phyloP scores from a whole-genome alignment of 495 filamentous ascomycete species.

The Neurospora hispaniola region DNA sequence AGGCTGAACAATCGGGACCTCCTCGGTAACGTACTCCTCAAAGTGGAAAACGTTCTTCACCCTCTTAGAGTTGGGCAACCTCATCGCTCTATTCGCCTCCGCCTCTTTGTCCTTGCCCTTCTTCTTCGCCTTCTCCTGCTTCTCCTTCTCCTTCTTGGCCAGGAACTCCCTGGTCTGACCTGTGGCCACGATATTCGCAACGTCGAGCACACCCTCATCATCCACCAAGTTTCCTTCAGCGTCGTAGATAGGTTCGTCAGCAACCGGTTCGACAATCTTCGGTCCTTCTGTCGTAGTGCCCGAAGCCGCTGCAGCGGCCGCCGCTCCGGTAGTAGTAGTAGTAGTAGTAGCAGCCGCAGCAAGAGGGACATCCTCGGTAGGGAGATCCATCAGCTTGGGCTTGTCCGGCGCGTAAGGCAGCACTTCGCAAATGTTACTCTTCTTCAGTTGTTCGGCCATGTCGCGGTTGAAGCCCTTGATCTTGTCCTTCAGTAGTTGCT shows the following conservation, averaged over 20 bases:
- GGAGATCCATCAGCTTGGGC: constrained; percentile 42
- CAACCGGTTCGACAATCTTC: constrained; percentile 22
- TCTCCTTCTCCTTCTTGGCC: constrained; percentile 84
- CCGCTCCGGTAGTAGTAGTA: constrained; percentile 24
- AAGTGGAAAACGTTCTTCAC: constrained; percentile 69
- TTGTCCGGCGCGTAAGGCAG: constrained; percentile 53
- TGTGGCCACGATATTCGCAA: constrained; percentile 83
- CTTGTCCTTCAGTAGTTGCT: constrained; percentile 55
- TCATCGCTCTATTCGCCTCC: constrained; percentile 42
- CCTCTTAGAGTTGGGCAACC: constrained; percentile 74
- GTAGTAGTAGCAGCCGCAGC: constrained; percentile 43
- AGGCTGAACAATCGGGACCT: constrained; percentile 30
- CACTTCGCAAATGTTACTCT: constrained; percentile 78
- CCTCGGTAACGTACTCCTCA: constrained; percentile 63
- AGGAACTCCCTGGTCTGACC: constrained; percentile 89
- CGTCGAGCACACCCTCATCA: constrained; percentile 81
- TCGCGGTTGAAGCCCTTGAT: constrained; percentile 55
- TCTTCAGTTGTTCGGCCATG: constrained; percentile 94
- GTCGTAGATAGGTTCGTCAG: constrained; percentile 41
- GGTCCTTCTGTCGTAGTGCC: constrained; percentile 18
- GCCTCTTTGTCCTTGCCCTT: constrained; percentile 48
- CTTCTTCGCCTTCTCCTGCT: constrained; percentile 55
- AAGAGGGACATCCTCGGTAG: constrained; percentile 51
- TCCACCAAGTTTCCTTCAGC: constrained; percentile 42
- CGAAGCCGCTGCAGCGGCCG: constrained; percentile 11